A percentile compares a stretch with the other conserved stretches of the same genome.
Conservation (phyloP, 306 rosid species). For the Quercus bicolor region DNA sequence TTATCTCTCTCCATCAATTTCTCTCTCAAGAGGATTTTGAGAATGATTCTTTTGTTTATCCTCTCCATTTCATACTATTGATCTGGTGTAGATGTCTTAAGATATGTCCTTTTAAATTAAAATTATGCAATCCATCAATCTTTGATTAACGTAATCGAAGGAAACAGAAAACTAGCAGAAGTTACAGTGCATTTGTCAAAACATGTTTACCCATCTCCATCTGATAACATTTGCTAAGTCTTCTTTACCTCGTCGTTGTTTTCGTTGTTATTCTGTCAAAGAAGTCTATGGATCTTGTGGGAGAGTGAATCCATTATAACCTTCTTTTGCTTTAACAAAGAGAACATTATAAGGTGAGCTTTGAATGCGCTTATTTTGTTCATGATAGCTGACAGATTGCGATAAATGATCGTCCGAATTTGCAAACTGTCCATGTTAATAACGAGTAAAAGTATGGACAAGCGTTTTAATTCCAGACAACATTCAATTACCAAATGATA, state of each 20-base stretch:
- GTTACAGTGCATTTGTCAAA: background rate
- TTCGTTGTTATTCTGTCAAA: slow-evolving; percentile 30
- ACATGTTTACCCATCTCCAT: background rate
- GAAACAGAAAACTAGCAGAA: background rate
- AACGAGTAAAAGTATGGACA: too few species aligned
- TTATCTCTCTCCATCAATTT: background rate
- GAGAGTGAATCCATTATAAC: slow-evolving; percentile 54
- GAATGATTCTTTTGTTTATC: background rate
- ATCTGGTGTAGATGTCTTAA: background rate
- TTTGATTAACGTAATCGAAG: background rate
- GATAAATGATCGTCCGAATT: too few species aligned
- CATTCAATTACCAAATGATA: too few species aligned
- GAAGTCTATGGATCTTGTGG: slow-evolving; percentile 55
- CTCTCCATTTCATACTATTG: background rate
- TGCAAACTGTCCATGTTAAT: too few species aligned
- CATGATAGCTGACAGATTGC: slow-evolving; percentile 35
- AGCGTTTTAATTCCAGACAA: too few species aligned
- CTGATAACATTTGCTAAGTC: background rate
- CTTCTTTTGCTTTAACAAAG: slow-evolving; percentile 70
- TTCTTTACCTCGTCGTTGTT: slow-evolving; percentile 22
- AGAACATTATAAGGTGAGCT: slow-evolving; percentile 69
- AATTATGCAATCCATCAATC: background rate
- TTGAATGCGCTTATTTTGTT: slow-evolving; percentile 52
- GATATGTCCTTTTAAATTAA: background rate
- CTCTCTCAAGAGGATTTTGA: background rate